Conservation (phyloP, 257 asterid species). For the Scutellaria minor region DNA sequence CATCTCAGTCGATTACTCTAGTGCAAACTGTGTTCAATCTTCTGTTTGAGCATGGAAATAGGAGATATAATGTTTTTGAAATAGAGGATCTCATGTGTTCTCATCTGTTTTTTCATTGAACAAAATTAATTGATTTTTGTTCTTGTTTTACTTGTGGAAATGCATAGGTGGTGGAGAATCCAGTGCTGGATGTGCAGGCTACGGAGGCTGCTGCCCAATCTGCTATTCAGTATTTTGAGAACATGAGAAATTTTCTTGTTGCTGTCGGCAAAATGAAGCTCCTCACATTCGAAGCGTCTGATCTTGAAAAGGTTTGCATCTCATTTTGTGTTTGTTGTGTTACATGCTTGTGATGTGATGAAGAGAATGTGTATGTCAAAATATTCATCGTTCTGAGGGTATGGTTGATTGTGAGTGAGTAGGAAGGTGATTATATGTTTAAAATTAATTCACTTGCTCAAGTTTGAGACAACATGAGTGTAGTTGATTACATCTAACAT, state of each 20-base stretch:
- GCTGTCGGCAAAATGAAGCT: conserved; percentile 90
- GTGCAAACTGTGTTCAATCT: neutral
- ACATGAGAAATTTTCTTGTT: conserved; percentile 82
- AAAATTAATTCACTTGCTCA: neutral
- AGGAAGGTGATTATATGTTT: neutral
- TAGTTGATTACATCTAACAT: neutral
- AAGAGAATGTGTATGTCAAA: neutral
- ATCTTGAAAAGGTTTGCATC: conserved; percentile 76
- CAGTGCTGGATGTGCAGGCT: conserved; percentile 72
- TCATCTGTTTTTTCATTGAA: neutral
- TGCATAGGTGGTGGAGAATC: conserved; percentile 82
- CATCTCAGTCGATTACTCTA: neutral
- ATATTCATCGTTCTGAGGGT: neutral
- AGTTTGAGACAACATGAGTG: neutral
- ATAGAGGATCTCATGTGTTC: neutral
- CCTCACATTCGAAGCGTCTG: conserved; percentile 86
- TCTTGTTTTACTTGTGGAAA: conserved; percentile 20
- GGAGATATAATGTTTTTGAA: neutral
- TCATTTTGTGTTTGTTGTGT: neutral
- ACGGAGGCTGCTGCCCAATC: conserved; percentile 94
- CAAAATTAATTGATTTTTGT: neutral
- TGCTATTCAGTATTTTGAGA: conserved; percentile 94
- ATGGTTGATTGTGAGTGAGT: neutral
- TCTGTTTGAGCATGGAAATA: neutral
- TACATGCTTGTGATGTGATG: conserved; percentile 13